phyloP scores from a whole-genome alignment of 768 basidiomycete genomes.

The Podaxis pistillaris region DNA sequence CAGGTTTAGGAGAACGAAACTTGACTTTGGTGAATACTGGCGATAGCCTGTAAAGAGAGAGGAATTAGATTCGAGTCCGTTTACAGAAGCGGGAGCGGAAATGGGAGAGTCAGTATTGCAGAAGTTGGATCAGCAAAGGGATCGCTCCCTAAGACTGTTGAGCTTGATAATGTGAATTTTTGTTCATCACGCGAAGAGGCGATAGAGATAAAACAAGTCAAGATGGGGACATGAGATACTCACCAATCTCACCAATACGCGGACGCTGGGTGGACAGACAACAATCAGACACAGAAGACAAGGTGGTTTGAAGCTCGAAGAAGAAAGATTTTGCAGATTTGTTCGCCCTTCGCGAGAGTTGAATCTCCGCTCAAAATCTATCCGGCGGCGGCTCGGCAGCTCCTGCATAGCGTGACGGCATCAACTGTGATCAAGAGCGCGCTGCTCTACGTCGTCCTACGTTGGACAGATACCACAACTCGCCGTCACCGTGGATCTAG shows the following conservation, averaged over 20 bases:
- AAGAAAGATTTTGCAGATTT: slow-evolving; percentile 4
- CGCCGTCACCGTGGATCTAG: background rate
- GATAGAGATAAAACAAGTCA: background rate
- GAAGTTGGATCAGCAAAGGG: slow-evolving; percentile 53
- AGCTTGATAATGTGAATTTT: slow-evolving; percentile 60
- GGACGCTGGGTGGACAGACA: background rate
- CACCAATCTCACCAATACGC: background rate
- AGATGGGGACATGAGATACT: background rate
- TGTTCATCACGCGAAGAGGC: slow-evolving; percentile 42
- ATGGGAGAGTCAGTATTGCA: slow-evolving; percentile 52
- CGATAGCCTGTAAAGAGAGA: background rate
- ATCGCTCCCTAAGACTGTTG: slow-evolving; percentile 56
- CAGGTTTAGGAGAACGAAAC: background rate
- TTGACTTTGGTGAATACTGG: background rate
- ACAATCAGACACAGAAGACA: background rate
- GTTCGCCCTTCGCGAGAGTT: slow-evolving; percentile 9
- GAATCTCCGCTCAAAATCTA: slow-evolving; percentile 21
- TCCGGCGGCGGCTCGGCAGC: background rate
- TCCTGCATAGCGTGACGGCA: slow-evolving; percentile 9
- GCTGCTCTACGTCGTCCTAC: background rate
- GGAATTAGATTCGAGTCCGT: background rate
- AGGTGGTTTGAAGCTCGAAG: background rate
- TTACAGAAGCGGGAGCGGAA: background rate
- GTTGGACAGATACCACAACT: background rate
- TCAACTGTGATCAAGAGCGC: background rate